These are phyloP conservation scores for Corymbia citriodora DNA, from an alignment of 441 rosid genomes.

Conservation along the genomic window DNA sequence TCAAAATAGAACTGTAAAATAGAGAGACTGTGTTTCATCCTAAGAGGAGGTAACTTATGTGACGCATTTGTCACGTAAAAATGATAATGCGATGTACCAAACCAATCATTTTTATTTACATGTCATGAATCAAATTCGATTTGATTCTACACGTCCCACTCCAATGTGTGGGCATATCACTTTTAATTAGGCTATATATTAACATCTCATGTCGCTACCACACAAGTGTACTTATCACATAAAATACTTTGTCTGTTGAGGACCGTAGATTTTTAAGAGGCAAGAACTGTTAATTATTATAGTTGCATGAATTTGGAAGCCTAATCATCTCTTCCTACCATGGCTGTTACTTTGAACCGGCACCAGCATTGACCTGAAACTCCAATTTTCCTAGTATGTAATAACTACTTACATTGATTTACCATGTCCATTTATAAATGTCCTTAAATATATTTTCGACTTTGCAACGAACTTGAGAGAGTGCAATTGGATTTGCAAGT, in stretches of 20 bases:
- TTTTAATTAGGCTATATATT: not conserved
- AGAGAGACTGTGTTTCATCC: not conserved
- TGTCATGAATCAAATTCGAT: not conserved
- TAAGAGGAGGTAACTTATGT: not conserved
- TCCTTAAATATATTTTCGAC: not conserved
- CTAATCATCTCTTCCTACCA: not conserved
- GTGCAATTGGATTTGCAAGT: not conserved
- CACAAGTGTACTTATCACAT: not conserved
- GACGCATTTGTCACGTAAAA: not conserved
- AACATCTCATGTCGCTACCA: not conserved
- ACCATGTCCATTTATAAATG: not conserved
- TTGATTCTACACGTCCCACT: not conserved
- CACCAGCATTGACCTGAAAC: not conserved
- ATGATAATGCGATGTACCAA: fast-evolving
- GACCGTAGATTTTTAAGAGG: too few species aligned
- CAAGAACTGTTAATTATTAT: not conserved
- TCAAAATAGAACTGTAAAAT: not conserved
- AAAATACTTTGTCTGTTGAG: not conserved
- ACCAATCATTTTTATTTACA: not conserved
- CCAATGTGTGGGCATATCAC: fast-evolving
- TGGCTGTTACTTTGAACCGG: not conserved
- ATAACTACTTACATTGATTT: not conserved
- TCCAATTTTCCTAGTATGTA: not conserved
- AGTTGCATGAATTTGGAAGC: not conserved
- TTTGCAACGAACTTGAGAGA: not conserved